Conservation (phyloP, 2,329 filamentous ascomycete species). For the Neonectria faginata region DNA sequence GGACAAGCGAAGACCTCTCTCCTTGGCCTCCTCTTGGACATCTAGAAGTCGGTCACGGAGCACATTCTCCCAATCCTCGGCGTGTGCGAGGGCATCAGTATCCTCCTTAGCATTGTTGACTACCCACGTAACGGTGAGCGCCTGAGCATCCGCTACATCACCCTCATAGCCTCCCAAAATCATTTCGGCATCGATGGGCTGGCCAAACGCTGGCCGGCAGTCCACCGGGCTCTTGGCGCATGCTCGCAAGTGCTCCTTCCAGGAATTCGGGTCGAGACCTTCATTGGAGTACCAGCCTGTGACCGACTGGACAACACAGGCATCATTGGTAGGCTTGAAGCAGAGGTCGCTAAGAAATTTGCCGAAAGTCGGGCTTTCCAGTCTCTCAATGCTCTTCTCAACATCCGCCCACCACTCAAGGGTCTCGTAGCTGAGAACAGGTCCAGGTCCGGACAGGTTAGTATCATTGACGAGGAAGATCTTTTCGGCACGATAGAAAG, state of each 20-base stretch:
- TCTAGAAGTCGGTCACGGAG: conserved; percentile 79
- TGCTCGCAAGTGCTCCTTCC: conserved; percentile 77
- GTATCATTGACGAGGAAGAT: conserved; percentile 94
- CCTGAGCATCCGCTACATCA: conserved; percentile 77
- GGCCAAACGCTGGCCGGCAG: conserved; percentile 89
- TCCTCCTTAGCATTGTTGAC: conserved; percentile 87
- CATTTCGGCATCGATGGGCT: conserved; percentile 87
- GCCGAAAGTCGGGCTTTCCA: conserved; percentile 77
- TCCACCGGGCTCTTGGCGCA: conserved; percentile 85
- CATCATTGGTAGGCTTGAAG: conserved; percentile 90
- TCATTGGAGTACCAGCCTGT: conserved; percentile 79
- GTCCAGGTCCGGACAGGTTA: conserved; percentile 69
- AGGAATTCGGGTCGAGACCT: conserved; percentile 60
- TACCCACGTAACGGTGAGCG: conserved; percentile 94
- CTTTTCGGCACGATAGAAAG: conserved; percentile 95
- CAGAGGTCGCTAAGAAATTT: conserved; percentile 86
- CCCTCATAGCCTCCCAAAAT: conserved; percentile 84
- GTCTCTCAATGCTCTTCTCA: conserved; percentile 78
- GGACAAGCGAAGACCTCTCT: conserved; percentile 85
- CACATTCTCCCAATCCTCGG: conserved; percentile 90
- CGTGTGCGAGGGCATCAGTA: conserved; percentile 74
- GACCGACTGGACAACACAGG: conserved; percentile 94
- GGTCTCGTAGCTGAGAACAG: conserved; percentile 89
- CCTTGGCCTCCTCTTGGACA: conserved; percentile 82
- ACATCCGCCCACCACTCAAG: conserved; percentile 94